Evolutionary conservation across 2,329 filamentous ascomycete species (phyloP).

Genomic region (Aspergillus sp.): DNA sequence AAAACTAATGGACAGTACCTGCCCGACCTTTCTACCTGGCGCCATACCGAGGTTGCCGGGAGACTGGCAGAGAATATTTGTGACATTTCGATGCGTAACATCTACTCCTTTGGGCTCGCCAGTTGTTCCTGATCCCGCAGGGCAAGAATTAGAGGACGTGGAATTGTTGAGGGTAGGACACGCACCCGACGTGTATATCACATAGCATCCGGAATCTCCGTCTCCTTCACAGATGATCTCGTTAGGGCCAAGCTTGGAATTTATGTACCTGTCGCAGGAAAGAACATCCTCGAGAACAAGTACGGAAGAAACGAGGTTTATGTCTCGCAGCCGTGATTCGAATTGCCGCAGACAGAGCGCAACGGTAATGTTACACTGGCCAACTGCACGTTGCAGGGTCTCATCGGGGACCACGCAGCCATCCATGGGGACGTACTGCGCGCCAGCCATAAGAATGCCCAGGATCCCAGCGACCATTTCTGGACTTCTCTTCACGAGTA

Average conservation of each 20-base stretch:
- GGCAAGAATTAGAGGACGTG: no score
- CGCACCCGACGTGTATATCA: conserved; percentile 19
- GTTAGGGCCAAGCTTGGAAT: background rate
- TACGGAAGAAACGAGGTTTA: background rate
- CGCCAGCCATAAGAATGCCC: conserved; percentile 14
- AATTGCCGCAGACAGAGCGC: conserved; percentile 10
- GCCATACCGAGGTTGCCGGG: conserved; percentile 17
- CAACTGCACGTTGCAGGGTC: conserved; percentile 11
- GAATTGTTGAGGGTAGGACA: background rate
- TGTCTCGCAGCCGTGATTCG: background rate
- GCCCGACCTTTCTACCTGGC: conserved; percentile 11
- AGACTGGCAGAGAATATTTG: conserved; percentile 16
- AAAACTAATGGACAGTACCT: conserved; percentile 18
- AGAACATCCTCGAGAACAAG: conserved; percentile 14
- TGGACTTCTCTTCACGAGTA: conserved; percentile 9
- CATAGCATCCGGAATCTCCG: conserved; percentile 14
- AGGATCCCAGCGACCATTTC: conserved; percentile 20
- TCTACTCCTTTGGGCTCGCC: conserved; percentile 18
- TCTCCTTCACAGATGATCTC: conserved; percentile 9
- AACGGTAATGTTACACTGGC: conserved; percentile 5
- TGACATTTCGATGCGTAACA: conserved; percentile 16
- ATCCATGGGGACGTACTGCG: conserved; percentile 19
- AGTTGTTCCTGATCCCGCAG: conserved; percentile 9
- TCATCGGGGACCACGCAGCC: conserved; percentile 17
- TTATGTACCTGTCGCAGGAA: background rate